A percentile compares a stretch with the other conserved stretches of the same genome.
These are phyloP conservation scores for Malus hybrid DNA, from an alignment of 331 rosid species.

Conservation along the genomic window DNA sequence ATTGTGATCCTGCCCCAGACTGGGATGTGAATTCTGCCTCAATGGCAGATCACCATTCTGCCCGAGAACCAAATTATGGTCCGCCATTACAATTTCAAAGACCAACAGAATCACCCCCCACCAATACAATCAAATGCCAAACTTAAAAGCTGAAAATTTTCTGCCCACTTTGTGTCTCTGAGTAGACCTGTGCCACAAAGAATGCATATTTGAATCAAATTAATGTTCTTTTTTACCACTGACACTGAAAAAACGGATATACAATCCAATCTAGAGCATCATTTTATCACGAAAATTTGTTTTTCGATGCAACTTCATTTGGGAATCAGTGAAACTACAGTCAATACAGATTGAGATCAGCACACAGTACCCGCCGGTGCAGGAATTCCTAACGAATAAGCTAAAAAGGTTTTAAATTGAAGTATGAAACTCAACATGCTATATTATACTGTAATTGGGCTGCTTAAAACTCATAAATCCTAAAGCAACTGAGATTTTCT, in stretches of 20 bases:
- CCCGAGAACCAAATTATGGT: conserved; percentile 22
- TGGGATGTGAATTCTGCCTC: conserved; percentile 12
- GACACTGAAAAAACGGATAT: not conserved
- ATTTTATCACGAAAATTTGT: not conserved
- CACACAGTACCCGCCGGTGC: not conserved
- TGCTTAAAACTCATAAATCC: not conserved
- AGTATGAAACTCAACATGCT: not conserved
- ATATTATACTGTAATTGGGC: not conserved
- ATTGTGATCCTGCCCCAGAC: conserved; percentile 17
- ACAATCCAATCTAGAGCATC: not conserved
- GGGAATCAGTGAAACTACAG: not conserved
- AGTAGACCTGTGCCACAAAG: conserved; percentile 10
- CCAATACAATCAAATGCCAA: conserved; percentile 1
- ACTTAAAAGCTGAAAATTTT: not conserved
- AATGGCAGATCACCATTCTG: conserved; percentile 12
- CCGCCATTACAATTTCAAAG: conserved; percentile 22
- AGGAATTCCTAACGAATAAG: not conserved
- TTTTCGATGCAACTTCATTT: not conserved
- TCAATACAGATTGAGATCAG: not conserved
- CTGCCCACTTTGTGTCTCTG: not conserved
- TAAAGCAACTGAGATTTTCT: not conserved
- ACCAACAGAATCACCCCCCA: not conserved
- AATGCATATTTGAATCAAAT: not conserved
- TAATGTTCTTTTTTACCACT: not conserved
- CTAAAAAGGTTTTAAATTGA: not conserved